Base-by-base conservation (phyloP, 441 rosid species). In the Brassica hybrid region DNA sequence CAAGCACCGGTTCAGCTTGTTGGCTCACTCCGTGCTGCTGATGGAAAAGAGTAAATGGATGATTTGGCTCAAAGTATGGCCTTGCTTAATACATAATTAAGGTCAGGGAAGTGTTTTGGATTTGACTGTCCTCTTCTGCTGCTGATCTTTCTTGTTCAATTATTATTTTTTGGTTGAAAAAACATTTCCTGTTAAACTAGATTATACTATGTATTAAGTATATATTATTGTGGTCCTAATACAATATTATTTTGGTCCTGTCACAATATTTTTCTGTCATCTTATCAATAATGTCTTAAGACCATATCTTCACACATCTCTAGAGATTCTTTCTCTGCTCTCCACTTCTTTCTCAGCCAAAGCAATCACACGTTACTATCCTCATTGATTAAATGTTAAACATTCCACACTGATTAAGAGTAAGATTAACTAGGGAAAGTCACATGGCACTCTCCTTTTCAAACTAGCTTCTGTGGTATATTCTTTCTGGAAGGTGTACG, bases 1-100 rank as follows among this genome's bases (percentile, higher is more conserved):
- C 98, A 93, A 83, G 98, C 98, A 5, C 99, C 99, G 0, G 96
- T 95, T 77, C 98, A 91, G 80, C 73, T 93, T 5, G 99, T 93
- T 5, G 99, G 99, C 9, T 95, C 99, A 8, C 98, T 95, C 71
- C 91, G 97, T 1, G 96, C 98, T 2, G 98, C 82, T 57, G 82
- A 79, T 64, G 99, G 97, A 74, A 95, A 93, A 81, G 97, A 95
- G 81, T 93, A 86, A 90, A 73, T 73, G 12, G 17, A 6, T 56
- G 50, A 21, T 58, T 45, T 3, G 34, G 64, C 63, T 69, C 41
- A 14, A 19, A 21, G 0, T 62, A 21, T 76, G 74, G 57, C 18
- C 63, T 48, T 61, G 1, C 1, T 11, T 14, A 25, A 4, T 25
- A 25, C 18, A 57, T 70, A 18, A 56, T 54, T 45, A 52, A 69